A percentile compares a stretch with the other conserved stretches of the same genome.
These are phyloP conservation scores for Fusarium avenaceum DNA, from an alignment of 2,329 filamentous ascomycete species.

Conservation along the genomic window DNA sequence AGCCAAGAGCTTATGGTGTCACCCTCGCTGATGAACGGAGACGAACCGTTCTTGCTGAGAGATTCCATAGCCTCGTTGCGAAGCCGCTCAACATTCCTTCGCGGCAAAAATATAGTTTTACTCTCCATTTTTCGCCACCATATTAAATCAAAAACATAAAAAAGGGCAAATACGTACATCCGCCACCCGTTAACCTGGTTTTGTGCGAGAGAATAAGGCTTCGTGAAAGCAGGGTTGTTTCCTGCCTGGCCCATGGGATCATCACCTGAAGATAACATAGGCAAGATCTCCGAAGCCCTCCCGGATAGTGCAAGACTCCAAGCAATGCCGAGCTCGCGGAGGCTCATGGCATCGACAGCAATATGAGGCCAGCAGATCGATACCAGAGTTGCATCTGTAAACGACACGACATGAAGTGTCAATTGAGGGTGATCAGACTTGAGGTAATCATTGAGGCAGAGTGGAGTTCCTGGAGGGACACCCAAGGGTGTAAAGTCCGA, in stretches of 20 bases:
- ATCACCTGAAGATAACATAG: conserved; percentile 8
- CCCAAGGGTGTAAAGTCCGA: not conserved
- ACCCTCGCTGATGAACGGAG: conserved; percentile 13
- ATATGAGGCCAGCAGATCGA: conserved; percentile 28
- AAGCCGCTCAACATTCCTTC: not conserved
- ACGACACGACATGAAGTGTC: conserved; percentile 21
- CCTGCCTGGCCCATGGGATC: conserved; percentile 26
- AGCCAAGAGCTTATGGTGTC: conserved; percentile 21
- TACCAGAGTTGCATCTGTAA: conserved; percentile 26
- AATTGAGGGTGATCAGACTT: conserved; percentile 20
- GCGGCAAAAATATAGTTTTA: conserved; percentile 10
- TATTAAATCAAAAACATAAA: conserved; percentile 4
- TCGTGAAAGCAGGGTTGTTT: not conserved
- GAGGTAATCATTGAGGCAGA: conserved; percentile 11
- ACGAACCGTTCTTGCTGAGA: not conserved
- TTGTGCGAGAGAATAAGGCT: not conserved
- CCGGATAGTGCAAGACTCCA: conserved; percentile 23
- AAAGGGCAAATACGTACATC: not conserved
- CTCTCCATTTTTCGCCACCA: conserved; percentile 15
- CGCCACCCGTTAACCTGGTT: conserved; percentile 9
- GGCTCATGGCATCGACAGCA: conserved; percentile 15
- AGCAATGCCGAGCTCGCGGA: conserved; percentile 8
- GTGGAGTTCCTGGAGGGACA: conserved; percentile 2
- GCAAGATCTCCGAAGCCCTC: not conserved
- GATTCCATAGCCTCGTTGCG: not conserved